Percentiles rank a stretch among this genome's conserved stretches.
These are phyloP conservation scores for Emergomyces orientalis DNA, from an alignment of 2,329 filamentous ascomycete genomes.

Conservation along the genomic window DNA sequence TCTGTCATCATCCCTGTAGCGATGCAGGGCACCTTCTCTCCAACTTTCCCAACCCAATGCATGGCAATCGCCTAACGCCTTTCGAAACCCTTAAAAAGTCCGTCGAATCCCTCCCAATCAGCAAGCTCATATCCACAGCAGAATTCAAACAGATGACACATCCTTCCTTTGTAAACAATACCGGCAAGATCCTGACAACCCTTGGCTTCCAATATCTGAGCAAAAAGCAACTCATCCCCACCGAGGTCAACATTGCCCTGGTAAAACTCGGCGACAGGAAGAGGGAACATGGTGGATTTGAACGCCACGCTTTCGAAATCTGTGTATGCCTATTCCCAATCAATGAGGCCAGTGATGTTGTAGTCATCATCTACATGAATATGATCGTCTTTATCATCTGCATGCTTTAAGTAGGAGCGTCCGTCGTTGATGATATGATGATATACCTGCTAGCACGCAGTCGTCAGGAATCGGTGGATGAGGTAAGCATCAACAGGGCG, in stretches of 20 bases:
- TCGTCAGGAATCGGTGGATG: conserved; percentile 38
- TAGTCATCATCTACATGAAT: conserved; percentile 40
- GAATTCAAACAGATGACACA: conserved; percentile 35
- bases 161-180: conserved; percentile 30
- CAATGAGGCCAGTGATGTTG: conserved; percentile 42
- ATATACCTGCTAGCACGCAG: conserved; percentile 16
- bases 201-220: conserved; percentile 27
- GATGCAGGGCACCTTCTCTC: neutral
- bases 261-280: conserved; percentile 38
- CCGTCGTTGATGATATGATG: conserved; percentile 13
- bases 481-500: conserved; percentile 30
- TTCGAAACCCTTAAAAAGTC: neutral
- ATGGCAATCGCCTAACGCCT: neutral
- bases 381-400: conserved; percentile 44
- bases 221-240: conserved; percentile 34
- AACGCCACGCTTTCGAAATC: conserved; percentile 33
- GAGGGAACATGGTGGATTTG: conserved; percentile 32
- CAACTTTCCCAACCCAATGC: neutral
- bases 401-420: conserved; percentile 39
- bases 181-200: conserved; percentile 29
- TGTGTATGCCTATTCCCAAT: conserved; percentile 38
- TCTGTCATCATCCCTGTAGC: neutral
- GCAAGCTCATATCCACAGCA: conserved; percentile 14
- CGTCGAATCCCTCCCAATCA: neutral
- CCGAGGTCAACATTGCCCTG: conserved; percentile 27